phyloP scores from a whole-genome alignment of 805 yeast species.

The Nakazawaea sp. region DNA sequence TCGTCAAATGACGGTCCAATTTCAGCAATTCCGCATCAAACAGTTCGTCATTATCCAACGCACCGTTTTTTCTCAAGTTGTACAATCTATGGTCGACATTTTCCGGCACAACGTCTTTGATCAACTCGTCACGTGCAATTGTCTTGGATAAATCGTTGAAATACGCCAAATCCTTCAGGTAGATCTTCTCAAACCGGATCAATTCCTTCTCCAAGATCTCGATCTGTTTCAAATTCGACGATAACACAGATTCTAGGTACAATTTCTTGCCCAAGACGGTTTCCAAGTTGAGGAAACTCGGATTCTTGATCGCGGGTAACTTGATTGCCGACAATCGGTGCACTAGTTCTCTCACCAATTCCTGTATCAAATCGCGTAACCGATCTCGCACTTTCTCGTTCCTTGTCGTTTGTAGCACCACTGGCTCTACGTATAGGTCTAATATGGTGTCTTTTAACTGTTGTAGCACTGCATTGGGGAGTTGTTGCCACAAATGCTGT shows the following conservation, averaged over 20 bases:
- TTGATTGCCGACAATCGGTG: constrained; percentile 1
- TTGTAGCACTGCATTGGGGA: not conserved
- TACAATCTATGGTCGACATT: constrained; percentile 3
- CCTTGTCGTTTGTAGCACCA: constrained; percentile 3
- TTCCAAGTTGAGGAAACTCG: constrained; percentile 2
- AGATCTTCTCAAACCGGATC: constrained; percentile 3
- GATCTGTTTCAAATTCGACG: constrained; percentile 9
- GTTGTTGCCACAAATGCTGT: constrained; percentile 8
- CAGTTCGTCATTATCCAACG: not conserved
- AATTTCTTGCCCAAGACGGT: constrained; percentile 1
- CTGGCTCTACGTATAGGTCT: constrained; percentile 7
- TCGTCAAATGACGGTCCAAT: constrained; percentile 4
- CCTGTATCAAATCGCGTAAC: constrained; percentile 4
- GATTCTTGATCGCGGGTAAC: constrained; percentile 1
- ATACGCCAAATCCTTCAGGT: constrained; percentile 4
- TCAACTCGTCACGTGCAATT: constrained; percentile 1
- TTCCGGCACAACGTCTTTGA: not conserved
- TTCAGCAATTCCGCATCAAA: constrained; percentile 4
- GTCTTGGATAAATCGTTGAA: constrained; percentile 1
- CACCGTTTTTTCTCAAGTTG: not conserved
- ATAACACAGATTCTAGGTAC: constrained; percentile 9
- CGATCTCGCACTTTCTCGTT: constrained; percentile 8
- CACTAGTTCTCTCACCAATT: constrained; percentile 3
- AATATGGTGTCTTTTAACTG: constrained; percentile 2
- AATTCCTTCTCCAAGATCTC: constrained; percentile 8